A percentile compares a stretch with the other conserved stretches of the same genome.
Evolutionary conservation across 306 rosid genomes (phyloP).

Genomic region (Cajanus cajan): DNA sequence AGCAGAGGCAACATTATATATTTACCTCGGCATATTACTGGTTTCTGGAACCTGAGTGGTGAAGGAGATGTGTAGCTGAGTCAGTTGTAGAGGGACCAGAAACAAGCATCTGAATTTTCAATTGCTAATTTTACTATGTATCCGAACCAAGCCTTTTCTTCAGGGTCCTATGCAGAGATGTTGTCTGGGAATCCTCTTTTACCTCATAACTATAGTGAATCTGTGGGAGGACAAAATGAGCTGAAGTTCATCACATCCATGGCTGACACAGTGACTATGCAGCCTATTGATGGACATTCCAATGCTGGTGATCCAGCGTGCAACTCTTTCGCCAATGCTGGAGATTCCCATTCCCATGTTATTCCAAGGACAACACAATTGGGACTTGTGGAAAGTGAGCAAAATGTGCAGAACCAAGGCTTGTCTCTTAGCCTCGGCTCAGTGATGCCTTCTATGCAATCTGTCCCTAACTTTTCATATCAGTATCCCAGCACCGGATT

Average conservation of each 20-base stretch:
- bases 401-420: constrained; percentile 64
- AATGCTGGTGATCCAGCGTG: constrained; percentile 29
- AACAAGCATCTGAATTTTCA: constrained; percentile 44
- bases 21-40: constrained; percentile 7
- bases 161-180: constrained; percentile 61
- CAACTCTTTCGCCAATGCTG: constrained; percentile 34
- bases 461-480: constrained; percentile 55
- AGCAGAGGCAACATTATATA: constrained; percentile 9
- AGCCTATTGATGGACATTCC: constrained; percentile 37
- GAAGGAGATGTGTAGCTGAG: constrained; percentile 25
- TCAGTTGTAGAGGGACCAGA: constrained; percentile 40
- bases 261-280: constrained; percentile 41
- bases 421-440: constrained; percentile 85
- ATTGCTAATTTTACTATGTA: constrained; percentile 51
- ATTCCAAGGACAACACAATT: constrained; percentile 38
- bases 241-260: constrained; percentile 61
- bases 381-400: constrained; percentile 44
- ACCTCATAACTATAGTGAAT: constrained; percentile 50
- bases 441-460: constrained; percentile 46
- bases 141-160: constrained; percentile 57
- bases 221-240: constrained; percentile 57
- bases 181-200: constrained; percentile 44
- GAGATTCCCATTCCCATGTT: constrained; percentile 40
- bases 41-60: not conserved
- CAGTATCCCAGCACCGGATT: constrained; percentile 48